Conservation (phyloP, 2,329 filamentous ascomycete species). For the Beauveria pseudobassiana region DNA sequence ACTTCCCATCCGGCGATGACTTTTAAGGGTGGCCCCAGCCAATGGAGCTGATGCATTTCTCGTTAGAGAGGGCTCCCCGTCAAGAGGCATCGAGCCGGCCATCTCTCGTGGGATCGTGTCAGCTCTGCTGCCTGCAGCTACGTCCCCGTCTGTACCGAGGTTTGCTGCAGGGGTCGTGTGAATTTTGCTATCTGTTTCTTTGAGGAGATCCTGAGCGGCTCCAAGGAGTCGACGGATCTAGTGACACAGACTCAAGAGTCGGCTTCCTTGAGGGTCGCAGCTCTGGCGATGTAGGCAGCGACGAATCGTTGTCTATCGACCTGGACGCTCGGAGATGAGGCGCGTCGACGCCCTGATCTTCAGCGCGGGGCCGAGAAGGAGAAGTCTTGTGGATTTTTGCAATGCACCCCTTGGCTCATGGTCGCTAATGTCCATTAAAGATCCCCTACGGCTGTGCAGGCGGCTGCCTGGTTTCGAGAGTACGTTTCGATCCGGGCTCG, state of each 20-base stretch:
- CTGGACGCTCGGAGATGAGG: conserved; percentile 29
- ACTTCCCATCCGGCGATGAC: conserved; percentile 42
- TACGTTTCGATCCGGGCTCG: conserved; percentile 24
- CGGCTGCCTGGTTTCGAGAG: conserved; percentile 24
- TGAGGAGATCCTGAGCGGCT: conserved; percentile 56
- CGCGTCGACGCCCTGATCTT: conserved; percentile 42
- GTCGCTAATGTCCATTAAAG: conserved; percentile 33
- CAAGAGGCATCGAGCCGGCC: conserved; percentile 8
- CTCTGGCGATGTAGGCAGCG: conserved; percentile 45
- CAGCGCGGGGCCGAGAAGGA: conserved; percentile 20
- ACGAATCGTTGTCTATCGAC: conserved; percentile 38
- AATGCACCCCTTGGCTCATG: conserved; percentile 25
- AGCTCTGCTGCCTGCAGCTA: neutral
- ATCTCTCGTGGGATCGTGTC: conserved; percentile 12
- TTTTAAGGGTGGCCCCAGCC: conserved; percentile 40
- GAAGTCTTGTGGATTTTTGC: conserved; percentile 18
- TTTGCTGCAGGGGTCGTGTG: neutral
- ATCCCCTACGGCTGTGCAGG: conserved; percentile 28
- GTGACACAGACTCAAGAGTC: conserved; percentile 49
- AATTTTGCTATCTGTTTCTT: conserved; percentile 23
- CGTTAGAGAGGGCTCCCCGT: conserved; percentile 14
- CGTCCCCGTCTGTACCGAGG: neutral
- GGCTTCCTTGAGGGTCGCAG: conserved; percentile 38
- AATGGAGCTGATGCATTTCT: conserved; percentile 28
- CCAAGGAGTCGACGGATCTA: conserved; percentile 54